Evolutionary conservation across 2,329 filamentous ascomycete genomes (phyloP).

Genomic region (Ilyonectria destructans): DNA sequence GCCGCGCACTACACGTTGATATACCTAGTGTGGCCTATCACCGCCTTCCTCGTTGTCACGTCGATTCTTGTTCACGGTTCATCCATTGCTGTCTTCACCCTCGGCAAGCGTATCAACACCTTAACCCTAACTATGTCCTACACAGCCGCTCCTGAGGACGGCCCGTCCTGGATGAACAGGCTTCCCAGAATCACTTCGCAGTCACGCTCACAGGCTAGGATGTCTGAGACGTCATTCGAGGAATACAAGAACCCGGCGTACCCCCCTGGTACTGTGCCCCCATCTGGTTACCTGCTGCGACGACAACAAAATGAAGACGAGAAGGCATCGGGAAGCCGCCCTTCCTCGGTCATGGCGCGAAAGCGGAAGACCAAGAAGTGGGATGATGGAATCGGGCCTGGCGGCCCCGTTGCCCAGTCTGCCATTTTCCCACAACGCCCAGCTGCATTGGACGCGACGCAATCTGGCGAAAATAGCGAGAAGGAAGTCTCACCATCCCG

Average conservation of each 20-base stretch:
- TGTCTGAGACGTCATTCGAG: constrained; percentile 83
- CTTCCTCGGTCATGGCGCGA: constrained; percentile 73
- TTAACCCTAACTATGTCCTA: constrained; percentile 96
- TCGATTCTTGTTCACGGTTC: constrained; percentile 98
- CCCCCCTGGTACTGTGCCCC: constrained; percentile 80
- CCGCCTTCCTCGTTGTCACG: constrained; percentile 92
- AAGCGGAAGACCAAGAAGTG: constrained; percentile 78
- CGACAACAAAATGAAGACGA: constrained; percentile 88
- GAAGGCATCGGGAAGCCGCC: constrained; percentile 71
- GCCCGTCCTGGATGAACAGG: constrained; percentile 95
- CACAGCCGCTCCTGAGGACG: constrained; percentile 89
- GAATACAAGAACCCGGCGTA: constrained; percentile 74
- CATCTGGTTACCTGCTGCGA: constrained; percentile 81
- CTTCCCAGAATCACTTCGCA: constrained; percentile 80
- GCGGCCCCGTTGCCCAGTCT: constrained; percentile 90
- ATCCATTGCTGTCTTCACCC: constrained; percentile 97
- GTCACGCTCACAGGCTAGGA: constrained; percentile 86
- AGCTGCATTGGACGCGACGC: constrained; percentile 41
- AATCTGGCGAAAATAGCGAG: constrained; percentile 44
- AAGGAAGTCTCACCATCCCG: constrained; percentile 51
- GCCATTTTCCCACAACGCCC: constrained; percentile 83
- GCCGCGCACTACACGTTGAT: constrained; percentile 79
- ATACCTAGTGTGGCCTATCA: constrained; percentile 94
- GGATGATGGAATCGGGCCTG: constrained; percentile 82
- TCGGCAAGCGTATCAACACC: constrained; percentile 98